Evolutionary conservation across 495 filamentous ascomycete genomes (phyloP).

Genomic region (Penicillium argentinense): DNA sequence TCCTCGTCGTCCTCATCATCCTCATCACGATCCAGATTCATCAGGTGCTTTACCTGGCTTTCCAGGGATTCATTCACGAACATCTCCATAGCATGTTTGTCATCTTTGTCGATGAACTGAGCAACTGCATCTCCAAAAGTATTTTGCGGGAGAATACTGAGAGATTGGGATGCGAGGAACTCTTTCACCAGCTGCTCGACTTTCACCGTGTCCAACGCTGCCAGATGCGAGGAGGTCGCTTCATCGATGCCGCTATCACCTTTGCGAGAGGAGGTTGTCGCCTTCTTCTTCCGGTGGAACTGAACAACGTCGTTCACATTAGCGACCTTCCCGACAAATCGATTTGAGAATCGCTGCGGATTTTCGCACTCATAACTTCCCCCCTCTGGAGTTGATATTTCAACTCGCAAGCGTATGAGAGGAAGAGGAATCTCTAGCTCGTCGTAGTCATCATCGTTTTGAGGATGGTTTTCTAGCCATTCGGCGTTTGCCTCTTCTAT

Average conservation of each 20-base stretch:
- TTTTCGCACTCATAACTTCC: conserved; percentile 90
- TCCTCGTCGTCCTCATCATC: conserved; percentile 67
- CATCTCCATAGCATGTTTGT: conserved; percentile 86
- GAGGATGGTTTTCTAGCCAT: conserved; percentile 73
- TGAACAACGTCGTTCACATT: conserved; percentile 93
- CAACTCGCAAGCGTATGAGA: conserved; percentile 84
- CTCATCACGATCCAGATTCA: conserved; percentile 62
- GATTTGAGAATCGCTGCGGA: conserved; percentile 93
- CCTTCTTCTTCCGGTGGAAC: conserved; percentile 83
- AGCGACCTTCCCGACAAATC: conserved; percentile 85
- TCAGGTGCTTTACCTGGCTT: conserved; percentile 72
- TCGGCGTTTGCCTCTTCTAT: conserved; percentile 80
- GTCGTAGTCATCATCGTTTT: conserved; percentile 50
- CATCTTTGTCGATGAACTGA: conserved; percentile 93
- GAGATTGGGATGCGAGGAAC: conserved; percentile 76
- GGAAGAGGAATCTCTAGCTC: conserved; percentile 65
- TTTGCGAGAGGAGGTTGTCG: conserved; percentile 33
- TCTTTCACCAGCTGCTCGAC: conserved; percentile 86
- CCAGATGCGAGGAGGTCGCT: conserved; percentile 56
- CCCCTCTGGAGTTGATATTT: conserved; percentile 84
- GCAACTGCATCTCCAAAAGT: conserved; percentile 90
- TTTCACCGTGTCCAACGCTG: conserved; percentile 71
- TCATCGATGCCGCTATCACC: conserved; percentile 54
- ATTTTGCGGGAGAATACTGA: conserved; percentile 88
- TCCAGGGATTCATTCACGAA: conserved; percentile 82